A percentile compares a stretch with the other conserved stretches of the same genome.
phyloP scores from a whole-genome alignment of 129 eudicot genomes.

The Rutidosis leptorrhynchoides region DNA sequence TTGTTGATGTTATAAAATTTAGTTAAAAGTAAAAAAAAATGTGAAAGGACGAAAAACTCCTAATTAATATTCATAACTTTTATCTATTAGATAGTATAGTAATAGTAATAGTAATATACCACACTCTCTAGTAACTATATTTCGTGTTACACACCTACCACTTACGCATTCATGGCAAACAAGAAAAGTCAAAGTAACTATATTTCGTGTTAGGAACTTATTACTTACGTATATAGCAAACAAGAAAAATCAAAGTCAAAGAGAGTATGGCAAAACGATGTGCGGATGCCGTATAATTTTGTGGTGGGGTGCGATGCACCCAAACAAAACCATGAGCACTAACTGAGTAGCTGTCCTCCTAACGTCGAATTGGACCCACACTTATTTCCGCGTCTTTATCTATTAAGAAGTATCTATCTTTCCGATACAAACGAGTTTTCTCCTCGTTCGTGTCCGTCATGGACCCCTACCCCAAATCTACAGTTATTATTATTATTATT shows the following conservation, averaged over 20 bases:
- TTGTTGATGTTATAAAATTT: no score
- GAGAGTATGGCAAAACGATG: constrained; percentile 10
- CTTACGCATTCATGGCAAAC: no score
- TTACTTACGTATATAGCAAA: no score
- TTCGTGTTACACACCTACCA: no score
- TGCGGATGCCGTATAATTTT: constrained; percentile 18
- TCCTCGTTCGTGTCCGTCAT: constrained; percentile 11
- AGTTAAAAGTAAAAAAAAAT: no score
- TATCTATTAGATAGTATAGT: no score
- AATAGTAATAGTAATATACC: no score
- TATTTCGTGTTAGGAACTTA: no score
- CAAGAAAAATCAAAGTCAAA: constrained; percentile 26
- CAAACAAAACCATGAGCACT: constrained; percentile 20
- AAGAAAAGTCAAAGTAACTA: no score
- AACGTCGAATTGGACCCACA: constrained; percentile 13
- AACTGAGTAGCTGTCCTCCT: constrained; percentile 37
- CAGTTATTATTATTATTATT: not conserved
- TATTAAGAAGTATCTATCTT: not conserved
- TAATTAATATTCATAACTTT: no score
- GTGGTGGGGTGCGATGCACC: constrained; percentile 31
- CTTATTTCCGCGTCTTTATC: constrained; percentile 31
- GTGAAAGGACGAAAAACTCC: no score
- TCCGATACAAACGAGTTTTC: constrained; percentile 10
- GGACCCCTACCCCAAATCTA: constrained; percentile 12
- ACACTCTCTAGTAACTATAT: no score